phyloP scores from a whole-genome alignment of 2,329 filamentous ascomycete species.

The Aureobasidium zeae region DNA sequence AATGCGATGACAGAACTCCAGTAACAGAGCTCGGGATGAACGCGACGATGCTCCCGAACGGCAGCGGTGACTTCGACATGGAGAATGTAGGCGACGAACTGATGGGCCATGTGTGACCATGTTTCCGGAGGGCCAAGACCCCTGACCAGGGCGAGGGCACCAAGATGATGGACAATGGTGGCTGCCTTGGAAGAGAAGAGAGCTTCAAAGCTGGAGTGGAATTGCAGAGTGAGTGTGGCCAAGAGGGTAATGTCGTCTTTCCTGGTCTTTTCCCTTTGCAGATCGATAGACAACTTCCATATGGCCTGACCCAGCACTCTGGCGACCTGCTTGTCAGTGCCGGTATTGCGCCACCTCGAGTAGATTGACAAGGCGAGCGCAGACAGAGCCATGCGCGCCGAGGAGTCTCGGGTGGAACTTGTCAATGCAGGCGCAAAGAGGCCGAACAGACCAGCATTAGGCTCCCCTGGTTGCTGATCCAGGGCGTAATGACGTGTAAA shows the following conservation, averaged over 20 bases:
- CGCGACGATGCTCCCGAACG: neutral
- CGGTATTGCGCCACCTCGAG: neutral
- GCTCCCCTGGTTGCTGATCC: neutral
- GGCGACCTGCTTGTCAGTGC: neutral
- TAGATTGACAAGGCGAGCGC: neutral
- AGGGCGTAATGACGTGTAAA: neutral
- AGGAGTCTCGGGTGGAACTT: neutral
- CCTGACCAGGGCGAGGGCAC: neutral
- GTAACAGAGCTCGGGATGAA: neutral
- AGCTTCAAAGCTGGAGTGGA: constrained; percentile 2
- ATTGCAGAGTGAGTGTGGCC: constrained; percentile 3
- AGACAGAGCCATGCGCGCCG: neutral
- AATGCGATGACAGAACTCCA: neutral
- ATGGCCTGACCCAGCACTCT: neutral
- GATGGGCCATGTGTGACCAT: neutral
- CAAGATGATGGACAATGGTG: constrained; percentile 1
- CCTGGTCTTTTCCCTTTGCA: neutral
- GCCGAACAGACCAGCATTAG: neutral
- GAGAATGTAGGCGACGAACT: constrained; percentile 1
- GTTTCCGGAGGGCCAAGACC: neutral
- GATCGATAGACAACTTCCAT: neutral
- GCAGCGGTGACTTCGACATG: neutral
- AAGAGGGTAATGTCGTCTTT: neutral
- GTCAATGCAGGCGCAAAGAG: neutral
- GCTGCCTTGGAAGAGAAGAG: neutral